These are phyloP conservation scores for Calonectria ilicicola DNA, from an alignment of 2,329 filamentous ascomycete genomes.

Conservation along the genomic window DNA sequence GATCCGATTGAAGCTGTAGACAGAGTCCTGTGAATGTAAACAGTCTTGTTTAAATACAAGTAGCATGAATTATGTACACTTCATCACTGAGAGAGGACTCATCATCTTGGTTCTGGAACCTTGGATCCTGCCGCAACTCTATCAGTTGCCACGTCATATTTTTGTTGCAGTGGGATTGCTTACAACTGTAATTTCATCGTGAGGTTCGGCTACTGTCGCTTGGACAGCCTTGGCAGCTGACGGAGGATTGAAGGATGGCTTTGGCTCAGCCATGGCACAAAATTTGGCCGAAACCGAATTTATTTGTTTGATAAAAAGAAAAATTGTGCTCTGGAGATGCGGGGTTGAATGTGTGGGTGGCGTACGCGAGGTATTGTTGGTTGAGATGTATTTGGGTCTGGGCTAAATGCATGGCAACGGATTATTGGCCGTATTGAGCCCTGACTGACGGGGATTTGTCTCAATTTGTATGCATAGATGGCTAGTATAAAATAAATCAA, in stretches of 20 bases:
- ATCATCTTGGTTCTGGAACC: neutral
- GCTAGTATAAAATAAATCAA: neutral
- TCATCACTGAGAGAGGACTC: neutral
- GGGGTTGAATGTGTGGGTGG: neutral
- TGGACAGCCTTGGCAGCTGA: neutral
- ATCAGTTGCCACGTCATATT: neutral
- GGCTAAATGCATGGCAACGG: neutral
- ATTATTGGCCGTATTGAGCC: neutral
- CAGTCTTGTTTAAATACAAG: neutral
- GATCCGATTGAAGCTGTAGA: slow-evolving; percentile 18
- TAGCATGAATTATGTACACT: neutral
- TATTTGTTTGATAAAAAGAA: too few species aligned
- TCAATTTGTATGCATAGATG: neutral
- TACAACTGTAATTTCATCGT: neutral
- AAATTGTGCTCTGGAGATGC: neutral
- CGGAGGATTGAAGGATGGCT: neutral
- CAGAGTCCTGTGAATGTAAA: neutral
- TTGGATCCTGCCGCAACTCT: neutral
- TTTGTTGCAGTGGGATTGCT: neutral
- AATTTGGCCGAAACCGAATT: neutral
- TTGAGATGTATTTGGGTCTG: neutral
- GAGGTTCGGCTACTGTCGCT: neutral
- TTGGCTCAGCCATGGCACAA: neutral
- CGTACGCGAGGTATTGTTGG: neutral
- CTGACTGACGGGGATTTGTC: neutral